phyloP scores from a whole-genome alignment of 495 filamentous ascomycete genomes.

The Aspergillus nanangensis region DNA sequence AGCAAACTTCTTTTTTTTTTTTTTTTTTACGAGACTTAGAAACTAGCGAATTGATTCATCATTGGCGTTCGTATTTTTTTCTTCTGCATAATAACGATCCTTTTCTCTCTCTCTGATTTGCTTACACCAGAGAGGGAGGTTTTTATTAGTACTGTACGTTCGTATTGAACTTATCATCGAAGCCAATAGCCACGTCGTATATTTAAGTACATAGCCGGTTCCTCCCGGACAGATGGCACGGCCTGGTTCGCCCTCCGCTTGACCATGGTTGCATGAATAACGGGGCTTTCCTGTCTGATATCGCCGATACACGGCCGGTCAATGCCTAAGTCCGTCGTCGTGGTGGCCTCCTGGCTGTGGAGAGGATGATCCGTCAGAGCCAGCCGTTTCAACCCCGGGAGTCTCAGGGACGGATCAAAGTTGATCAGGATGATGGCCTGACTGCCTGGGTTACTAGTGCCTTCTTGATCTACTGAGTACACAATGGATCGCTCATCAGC shows the following conservation, averaged over 20 bases:
- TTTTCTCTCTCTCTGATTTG: too few species aligned
- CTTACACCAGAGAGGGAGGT: too few species aligned
- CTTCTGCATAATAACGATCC: too few species aligned
- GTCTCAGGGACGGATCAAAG: slow-evolving; percentile 55
- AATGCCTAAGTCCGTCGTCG: slow-evolving; percentile 9
- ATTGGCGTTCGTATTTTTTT: too few species aligned
- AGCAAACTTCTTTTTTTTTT: too few species aligned
- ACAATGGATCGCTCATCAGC: slow-evolving; percentile 59
- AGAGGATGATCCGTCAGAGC: slow-evolving; percentile 3
- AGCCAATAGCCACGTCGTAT: slow-evolving; percentile 38
- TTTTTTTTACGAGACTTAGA: too few species aligned
- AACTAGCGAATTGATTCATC: too few species aligned
- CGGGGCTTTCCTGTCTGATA: slow-evolving; percentile 10
- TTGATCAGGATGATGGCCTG: slow-evolving; percentile 55
- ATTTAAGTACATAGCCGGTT: slow-evolving; percentile 28
- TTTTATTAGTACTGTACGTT: neutral
- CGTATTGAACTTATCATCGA: slow-evolving; percentile 13
- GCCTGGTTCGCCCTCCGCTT: slow-evolving; percentile 10
- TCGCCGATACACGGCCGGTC: slow-evolving; percentile 14
- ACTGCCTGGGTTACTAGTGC: slow-evolving; percentile 22
- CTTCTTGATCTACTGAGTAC: slow-evolving; percentile 51
- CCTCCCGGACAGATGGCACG: slow-evolving; percentile 25
- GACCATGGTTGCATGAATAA: slow-evolving; percentile 7
- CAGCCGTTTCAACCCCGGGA: slow-evolving; percentile 26
- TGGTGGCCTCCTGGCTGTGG: slow-evolving; percentile 4